phyloP scores from a whole-genome alignment of 2,329 filamentous ascomycete species.

The Colletotrichum shisoi region DNA sequence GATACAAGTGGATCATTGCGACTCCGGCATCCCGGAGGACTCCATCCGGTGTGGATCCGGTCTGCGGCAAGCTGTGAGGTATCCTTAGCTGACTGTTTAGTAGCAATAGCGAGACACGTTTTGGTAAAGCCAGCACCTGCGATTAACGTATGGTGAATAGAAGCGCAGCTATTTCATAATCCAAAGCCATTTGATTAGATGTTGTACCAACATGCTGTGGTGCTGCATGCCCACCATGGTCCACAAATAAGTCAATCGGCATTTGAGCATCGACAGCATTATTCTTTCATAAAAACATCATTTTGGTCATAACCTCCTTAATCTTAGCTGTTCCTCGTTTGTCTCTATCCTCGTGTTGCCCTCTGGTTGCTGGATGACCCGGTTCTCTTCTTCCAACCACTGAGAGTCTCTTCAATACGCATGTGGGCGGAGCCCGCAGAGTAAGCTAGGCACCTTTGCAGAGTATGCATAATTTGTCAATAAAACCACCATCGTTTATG shows the following conservation, averaged over 20 bases:
- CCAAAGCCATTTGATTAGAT: not conserved
- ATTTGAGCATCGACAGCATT: not conserved
- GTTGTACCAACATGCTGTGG: not conserved
- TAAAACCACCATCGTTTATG: too few species aligned
- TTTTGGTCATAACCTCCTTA: not conserved
- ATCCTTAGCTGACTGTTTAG: not conserved
- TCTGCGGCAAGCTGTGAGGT: not conserved
- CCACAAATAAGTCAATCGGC: too few species aligned
- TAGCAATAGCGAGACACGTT: not conserved
- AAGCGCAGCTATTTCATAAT: not conserved
- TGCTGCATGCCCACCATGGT: not conserved
- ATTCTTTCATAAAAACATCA: not conserved
- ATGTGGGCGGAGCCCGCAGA: too few species aligned
- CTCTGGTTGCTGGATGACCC: constrained; percentile 50
- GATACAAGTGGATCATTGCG: not conserved
- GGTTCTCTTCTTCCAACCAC: constrained; percentile 51
- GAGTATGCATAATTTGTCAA: too few species aligned
- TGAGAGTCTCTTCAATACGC: constrained; percentile 42
- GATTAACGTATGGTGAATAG: too few species aligned
- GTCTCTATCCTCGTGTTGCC: constrained; percentile 18
- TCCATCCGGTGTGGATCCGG: not conserved
- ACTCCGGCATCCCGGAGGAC: too few species aligned
- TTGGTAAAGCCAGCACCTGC: not conserved
- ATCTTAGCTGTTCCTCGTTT: constrained; percentile 5
- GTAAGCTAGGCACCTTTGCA: too few species aligned